Base-by-base conservation (phyloP, 2,329 filamentous ascomycete species). In the Aureobasidium namibiae region DNA sequence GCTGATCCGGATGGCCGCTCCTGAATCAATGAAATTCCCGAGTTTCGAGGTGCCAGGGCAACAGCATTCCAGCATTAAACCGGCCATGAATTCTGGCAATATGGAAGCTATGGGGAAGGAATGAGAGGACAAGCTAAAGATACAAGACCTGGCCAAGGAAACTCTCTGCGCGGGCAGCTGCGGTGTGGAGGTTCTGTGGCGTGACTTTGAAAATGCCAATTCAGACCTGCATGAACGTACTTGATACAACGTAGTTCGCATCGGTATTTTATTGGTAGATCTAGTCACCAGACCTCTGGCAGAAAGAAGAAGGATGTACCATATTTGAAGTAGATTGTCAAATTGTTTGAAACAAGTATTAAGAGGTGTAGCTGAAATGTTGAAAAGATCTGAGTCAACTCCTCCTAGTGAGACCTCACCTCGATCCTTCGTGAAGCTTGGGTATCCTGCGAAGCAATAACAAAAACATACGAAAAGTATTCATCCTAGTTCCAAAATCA, bases 371-470 rank as follows among this genome's bases (percentile, higher is more conserved):
- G 44, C 29, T 44, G 39, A 44, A 29, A 56, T 34, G 24, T 31
- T 18, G 29, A 21, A 10, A 36, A 56, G 42, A 46, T 38, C 21
- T 11, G 33, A 11, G 16, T 24, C 24, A 24, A 21, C 45, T 56
- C 41, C 8, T 56, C 31, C 53, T 38, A 3, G 18, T 10, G 53
- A 46, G 7, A 38, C 18, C 53, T 44, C 26, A 31, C 53, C 41
- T 56, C 33, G n/a, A 56, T 56, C 41, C 41, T 45, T 56, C 41
- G 41, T 46, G 44, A 58, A 58, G 34, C 44, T 44, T 58, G 56
- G 57, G 57, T 60, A 60, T 60, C 57, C 41, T 60, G 57, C 57
- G 45, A 59, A n/a, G 38, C 24, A 52, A 38, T 38, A 46, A 59
- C 45, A 59, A 50, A 39, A 46, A 60, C 39, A 54, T 60, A 60